Conservation (phyloP, 345 rosid species). For the Eucalyptus regnans region DNA sequence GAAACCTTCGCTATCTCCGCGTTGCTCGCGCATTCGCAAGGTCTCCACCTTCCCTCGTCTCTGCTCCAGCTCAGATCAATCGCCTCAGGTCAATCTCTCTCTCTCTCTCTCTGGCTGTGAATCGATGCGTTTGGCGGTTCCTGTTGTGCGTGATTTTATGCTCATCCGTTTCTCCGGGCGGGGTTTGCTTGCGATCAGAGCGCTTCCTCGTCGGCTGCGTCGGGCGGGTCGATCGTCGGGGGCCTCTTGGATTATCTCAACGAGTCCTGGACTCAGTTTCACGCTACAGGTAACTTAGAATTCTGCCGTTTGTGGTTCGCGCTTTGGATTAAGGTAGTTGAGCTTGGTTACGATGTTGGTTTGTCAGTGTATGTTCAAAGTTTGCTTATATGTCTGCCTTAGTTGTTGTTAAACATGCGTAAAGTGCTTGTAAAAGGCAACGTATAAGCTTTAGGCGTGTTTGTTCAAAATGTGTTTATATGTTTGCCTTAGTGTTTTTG, state of each 20-base stretch:
- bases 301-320: neutral
- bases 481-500: neutral
- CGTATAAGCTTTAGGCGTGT: neutral
- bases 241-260: conserved; percentile 48
- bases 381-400: neutral
- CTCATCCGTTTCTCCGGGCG: neutral
- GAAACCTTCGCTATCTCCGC: neutral
- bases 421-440: neutral
- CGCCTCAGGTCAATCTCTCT: neutral
- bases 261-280: conserved; percentile 95
- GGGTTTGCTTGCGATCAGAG: neutral
- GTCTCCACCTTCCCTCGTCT: conserved; percentile 14
- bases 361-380: neutral
- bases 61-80: conserved; percentile 9
- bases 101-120: neutral
- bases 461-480: neutral
- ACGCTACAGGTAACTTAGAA: conserved; percentile 54
- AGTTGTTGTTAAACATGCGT: neutral
- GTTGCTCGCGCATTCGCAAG: conserved; percentile 9
- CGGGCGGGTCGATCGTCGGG: conserved; percentile 18
- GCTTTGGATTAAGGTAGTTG: neutral
- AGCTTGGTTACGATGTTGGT: neutral
- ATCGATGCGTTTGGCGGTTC: neutral
- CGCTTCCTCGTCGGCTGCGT: neutral
- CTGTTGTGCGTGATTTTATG: neutral